Percentiles rank a stretch among this genome's conserved stretches.
These are phyloP conservation scores for Colletotrichum horii DNA, from an alignment of 2,329 filamentous ascomycete species.

Conservation along the genomic window DNA sequence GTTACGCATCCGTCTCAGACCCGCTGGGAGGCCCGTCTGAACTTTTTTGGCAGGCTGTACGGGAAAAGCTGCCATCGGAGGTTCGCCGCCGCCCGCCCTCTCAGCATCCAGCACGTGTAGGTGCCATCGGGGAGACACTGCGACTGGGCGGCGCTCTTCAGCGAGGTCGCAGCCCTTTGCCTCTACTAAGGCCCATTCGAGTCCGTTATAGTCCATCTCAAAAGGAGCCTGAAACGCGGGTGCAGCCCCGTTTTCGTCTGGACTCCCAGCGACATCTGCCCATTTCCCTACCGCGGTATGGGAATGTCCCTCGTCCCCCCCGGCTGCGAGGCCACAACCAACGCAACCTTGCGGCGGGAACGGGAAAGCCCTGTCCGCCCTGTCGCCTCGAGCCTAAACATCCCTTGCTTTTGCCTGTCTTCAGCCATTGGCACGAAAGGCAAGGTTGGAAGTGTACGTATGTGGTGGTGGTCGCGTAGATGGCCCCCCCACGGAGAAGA, in stretches of 20 bases:
- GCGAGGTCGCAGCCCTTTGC: neutral
- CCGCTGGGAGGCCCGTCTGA: slow-evolving; percentile 1
- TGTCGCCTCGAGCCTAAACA: neutral
- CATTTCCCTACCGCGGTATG: neutral
- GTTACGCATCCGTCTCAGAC: slow-evolving; percentile 21
- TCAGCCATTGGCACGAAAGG: neutral
- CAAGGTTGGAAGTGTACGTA: neutral
- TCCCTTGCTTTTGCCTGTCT: neutral
- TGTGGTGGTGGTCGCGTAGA: neutral
- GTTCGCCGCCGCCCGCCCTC: neutral
- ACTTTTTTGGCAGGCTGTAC: neutral
- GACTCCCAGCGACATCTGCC: slow-evolving; percentile 10
- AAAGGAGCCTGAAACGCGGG: slow-evolving; percentile 10
- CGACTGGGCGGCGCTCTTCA: neutral
- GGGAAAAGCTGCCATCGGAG: slow-evolving; percentile 6
- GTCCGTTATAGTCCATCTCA: neutral
- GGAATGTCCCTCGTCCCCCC: neutral
- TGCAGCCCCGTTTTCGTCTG: slow-evolving; percentile 18
- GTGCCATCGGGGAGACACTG: neutral
- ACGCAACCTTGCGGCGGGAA: neutral
- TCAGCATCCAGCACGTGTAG: neutral
- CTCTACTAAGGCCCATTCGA: neutral
- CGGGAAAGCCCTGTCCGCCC: neutral
- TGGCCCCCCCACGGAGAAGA: neutral
- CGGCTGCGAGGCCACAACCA: neutral